Evolutionary conservation across 2,329 filamentous ascomycete genomes (phyloP).

Genomic region (Grosmannia serpens): DNA sequence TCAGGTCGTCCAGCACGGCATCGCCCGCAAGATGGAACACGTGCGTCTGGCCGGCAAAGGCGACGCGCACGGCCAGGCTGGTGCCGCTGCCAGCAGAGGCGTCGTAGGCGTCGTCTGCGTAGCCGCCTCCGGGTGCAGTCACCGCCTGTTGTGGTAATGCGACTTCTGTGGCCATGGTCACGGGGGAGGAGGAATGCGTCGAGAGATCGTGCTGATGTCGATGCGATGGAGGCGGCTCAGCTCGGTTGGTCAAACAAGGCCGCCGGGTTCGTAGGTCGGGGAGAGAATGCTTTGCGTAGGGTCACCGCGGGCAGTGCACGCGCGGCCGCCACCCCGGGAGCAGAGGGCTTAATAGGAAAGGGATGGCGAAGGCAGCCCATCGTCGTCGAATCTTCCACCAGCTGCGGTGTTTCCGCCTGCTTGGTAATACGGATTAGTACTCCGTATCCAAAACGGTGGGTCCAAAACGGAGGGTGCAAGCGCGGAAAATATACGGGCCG

Average conservation of each 20-base stretch:
- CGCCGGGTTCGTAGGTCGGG: neutral
- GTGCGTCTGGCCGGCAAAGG: slow-evolving; percentile 12
- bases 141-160: neutral
- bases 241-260: neutral
- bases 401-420: neutral
- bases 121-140: neutral
- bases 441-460: neutral
- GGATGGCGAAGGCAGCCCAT: neutral
- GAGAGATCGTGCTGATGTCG: neutral
- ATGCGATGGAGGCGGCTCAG: neutral
- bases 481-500: neutral
- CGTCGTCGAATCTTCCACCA: slow-evolving; percentile 7
- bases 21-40: slow-evolving; percentile 10
- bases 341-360: neutral
- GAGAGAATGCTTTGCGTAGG: too few species aligned
- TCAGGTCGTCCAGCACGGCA: slow-evolving; percentile 16
- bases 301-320: neutral
- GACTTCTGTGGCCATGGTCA: neutral
- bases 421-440: slow-evolving; percentile 8
- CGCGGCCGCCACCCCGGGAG: neutral
- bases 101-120: neutral
- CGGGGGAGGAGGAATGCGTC: neutral
- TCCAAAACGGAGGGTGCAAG: neutral
- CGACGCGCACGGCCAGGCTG: slow-evolving; percentile 11
- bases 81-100: neutral